A percentile compares a stretch with the other conserved stretches of the same genome.
Conservation (phyloP, 148 eudicot genomes). For the Amaranthus cruentus region DNA sequence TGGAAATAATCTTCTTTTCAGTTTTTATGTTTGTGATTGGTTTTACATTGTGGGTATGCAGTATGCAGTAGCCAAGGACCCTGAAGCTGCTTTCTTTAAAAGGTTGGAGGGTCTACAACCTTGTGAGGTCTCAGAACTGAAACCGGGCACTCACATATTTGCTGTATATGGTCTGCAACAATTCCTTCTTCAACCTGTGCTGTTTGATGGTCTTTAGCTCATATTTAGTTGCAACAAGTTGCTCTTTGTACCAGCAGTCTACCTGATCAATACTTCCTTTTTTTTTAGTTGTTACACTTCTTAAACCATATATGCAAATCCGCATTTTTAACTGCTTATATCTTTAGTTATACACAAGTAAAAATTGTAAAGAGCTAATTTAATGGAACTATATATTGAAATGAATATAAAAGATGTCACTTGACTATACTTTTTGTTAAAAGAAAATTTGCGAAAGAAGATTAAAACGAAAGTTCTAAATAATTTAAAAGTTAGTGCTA, state of each 20-base stretch:
- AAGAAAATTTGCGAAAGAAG: too few species aligned
- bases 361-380: too few species aligned
- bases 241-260: not conserved
- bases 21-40: slow-evolving; percentile 5
- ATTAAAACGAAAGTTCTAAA: too few species aligned
- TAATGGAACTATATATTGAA: too few species aligned
- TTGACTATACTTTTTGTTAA: too few species aligned
- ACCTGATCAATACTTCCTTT: too few species aligned
- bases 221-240: slow-evolving; percentile 7
- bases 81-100: slow-evolving; percentile 97
- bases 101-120: slow-evolving; percentile 98
- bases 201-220: slow-evolving; percentile 10
- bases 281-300: too few species aligned
- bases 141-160: slow-evolving; percentile 93
- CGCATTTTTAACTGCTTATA: too few species aligned
- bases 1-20: not conserved
- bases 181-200: not conserved
- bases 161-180: slow-evolving; percentile 80
- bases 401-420: too few species aligned
- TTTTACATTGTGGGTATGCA: slow-evolving; percentile 29
- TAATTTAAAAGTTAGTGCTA: too few species aligned
- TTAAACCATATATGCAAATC: too few species aligned
- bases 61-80: slow-evolving; percentile 99
- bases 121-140: slow-evolving; percentile 87
- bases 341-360: too few species aligned